Percentiles rank a stretch among this genome's conserved stretches.
These are phyloP conservation scores for Avena sativa DNA, from an alignment of 176 grass and related monocot genomes.

Conservation along the genomic window DNA sequence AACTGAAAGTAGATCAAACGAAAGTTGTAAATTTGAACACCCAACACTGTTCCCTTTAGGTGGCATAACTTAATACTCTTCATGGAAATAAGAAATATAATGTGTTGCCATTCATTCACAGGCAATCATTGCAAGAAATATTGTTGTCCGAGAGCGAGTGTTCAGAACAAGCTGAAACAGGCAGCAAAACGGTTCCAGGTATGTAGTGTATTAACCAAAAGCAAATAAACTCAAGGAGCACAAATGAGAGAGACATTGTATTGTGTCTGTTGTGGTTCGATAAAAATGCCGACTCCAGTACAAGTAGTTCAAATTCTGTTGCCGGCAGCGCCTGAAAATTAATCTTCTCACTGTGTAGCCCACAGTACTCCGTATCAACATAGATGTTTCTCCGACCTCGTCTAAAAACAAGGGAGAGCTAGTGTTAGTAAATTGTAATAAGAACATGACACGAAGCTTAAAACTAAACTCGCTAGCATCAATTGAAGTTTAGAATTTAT, in stretches of 20 bases:
- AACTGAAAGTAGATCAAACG: not conserved
- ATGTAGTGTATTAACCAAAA: conserved; percentile 31
- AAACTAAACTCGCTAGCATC: not conserved
- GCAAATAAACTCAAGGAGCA: conserved; percentile 13
- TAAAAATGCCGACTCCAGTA: not conserved
- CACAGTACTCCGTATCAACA: not conserved
- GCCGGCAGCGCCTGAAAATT: not conserved
- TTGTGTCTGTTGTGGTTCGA: not conserved
- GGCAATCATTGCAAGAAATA: conserved; percentile 21
- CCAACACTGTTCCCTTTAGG: not conserved
- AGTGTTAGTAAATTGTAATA: not conserved
- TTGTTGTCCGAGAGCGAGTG: not conserved
- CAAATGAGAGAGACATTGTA: not conserved
- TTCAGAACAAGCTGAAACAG: conserved; percentile 30
- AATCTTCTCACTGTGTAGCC: not conserved
- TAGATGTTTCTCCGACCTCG: not conserved
- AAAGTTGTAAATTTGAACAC: not conserved
- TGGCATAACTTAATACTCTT: no score
- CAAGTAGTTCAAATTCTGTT: not conserved
- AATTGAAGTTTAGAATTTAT: not conserved
- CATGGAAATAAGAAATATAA: not conserved
- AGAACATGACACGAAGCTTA: not conserved
- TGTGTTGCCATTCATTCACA: not conserved
- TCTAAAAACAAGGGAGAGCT: not conserved
- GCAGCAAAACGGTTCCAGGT: not conserved